Conservation (phyloP, 345 rosid species). For the Populus alba region DNA sequence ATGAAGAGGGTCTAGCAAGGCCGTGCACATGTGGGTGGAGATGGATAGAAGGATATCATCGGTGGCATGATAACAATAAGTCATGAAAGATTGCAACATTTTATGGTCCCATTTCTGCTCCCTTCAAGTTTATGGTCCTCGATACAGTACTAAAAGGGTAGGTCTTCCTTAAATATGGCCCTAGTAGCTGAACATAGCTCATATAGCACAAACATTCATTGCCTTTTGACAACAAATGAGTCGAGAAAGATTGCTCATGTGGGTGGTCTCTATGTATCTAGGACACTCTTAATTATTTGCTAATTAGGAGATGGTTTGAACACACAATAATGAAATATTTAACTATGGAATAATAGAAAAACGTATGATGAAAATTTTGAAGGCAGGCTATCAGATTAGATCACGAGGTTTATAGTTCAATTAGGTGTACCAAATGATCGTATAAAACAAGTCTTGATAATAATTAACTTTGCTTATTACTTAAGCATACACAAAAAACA, state of each 20-base stretch:
- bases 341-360: background rate
- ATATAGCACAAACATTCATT: too few relatives aligned
- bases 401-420: background rate
- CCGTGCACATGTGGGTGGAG: conserved; percentile 33
- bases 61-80: conserved; percentile 41
- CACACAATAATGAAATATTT: background rate
- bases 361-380: background rate
- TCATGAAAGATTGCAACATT: conserved; percentile 4
- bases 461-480: background rate
- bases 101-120: conserved; percentile 11
- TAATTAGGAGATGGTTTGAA: too few relatives aligned
- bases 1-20: conserved; percentile 38
- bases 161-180: background rate
- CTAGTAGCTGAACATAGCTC: background rate
- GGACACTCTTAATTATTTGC: too few relatives aligned
- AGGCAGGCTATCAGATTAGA: background rate
- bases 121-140: conserved; percentile 12
- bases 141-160: background rate
- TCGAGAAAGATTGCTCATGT: too few relatives aligned
- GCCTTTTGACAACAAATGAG: too few relatives aligned
- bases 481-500: conserved; percentile 5
- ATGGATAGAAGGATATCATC: conserved; percentile 31
- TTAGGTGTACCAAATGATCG: background rate
- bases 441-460: background rate
- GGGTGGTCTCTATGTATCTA: too few relatives aligned